Percentiles rank a stretch among this genome's conserved stretches.
These are phyloP conservation scores for Lactuca saligna DNA, from an alignment of 129 eudicot genomes.

Conservation along the genomic window DNA sequence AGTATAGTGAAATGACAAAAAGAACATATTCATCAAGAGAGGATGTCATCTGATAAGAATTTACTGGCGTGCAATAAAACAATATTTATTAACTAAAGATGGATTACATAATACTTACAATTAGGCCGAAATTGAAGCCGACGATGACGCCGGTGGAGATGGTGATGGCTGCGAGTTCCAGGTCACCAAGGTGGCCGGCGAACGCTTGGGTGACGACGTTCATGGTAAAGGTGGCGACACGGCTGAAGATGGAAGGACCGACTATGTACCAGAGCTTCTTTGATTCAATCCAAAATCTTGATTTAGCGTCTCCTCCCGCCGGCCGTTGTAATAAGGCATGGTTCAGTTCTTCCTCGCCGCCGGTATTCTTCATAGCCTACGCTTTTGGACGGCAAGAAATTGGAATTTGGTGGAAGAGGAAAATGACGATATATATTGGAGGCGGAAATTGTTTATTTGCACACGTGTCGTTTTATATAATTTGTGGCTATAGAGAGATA, in stretches of 20 bases:
- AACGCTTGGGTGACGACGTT: slow-evolving; percentile 55
- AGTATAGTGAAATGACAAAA: not conserved
- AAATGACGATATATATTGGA: slow-evolving; percentile 5
- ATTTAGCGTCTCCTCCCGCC: not conserved
- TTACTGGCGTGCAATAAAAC: not conserved
- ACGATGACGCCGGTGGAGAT: slow-evolving; percentile 52
- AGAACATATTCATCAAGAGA: not conserved
- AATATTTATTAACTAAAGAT: not conserved
- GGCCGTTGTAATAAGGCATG: slow-evolving; percentile 8
- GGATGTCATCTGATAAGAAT: not conserved
- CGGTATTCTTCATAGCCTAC: slow-evolving; percentile 1
- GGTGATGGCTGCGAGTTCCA: slow-evolving; percentile 49
- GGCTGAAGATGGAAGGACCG: slow-evolving; percentile 49
- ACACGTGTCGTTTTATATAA: not conserved
- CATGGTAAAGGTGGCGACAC: slow-evolving; percentile 46
- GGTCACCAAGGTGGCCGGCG: slow-evolving; percentile 56
- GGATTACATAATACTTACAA: slow-evolving; percentile 25
- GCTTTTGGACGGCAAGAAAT: not conserved
- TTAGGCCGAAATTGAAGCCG: slow-evolving; percentile 54
- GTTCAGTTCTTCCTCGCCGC: not conserved
- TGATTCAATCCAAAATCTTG: slow-evolving; percentile 48
- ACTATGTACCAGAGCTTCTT: slow-evolving; percentile 58
- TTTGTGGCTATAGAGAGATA: too few relatives aligned
- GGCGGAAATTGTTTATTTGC: slow-evolving; percentile 9
- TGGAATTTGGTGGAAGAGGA: not conserved